These are phyloP conservation scores for Zoysia japonica DNA, from an alignment of 176 grass and related monocot species.

Conservation along the genomic window DNA sequence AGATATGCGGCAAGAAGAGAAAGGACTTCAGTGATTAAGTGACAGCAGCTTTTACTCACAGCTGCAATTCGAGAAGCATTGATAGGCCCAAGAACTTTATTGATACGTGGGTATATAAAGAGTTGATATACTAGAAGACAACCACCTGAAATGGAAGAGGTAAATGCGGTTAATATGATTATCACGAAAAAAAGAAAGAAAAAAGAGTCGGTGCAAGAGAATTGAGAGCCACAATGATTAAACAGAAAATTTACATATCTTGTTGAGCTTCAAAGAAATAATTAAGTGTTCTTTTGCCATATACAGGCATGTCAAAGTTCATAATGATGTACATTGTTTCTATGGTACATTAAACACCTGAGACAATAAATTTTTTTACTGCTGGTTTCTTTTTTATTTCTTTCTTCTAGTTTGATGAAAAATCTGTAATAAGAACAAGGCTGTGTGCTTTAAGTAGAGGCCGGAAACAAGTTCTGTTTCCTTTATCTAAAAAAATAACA, in stretches of 20 bases:
- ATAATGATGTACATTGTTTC: neutral
- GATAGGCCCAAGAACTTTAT: constrained; percentile 56
- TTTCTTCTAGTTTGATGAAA: too few relatives aligned
- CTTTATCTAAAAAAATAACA: neutral
- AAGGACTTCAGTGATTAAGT: neutral
- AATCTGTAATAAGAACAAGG: too few relatives aligned
- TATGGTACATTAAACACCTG: neutral
- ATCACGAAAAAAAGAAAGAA: neutral
- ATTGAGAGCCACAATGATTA: constrained; percentile 9
- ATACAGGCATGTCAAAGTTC: neutral
- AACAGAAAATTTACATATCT: neutral
- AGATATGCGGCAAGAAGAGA: constrained; percentile 24
- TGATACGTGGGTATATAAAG: constrained; percentile 59
- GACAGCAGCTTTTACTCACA: constrained; percentile 46
- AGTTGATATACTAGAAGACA: constrained; percentile 73
- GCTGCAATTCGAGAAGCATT: constrained; percentile 53
- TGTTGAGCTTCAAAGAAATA: neutral
- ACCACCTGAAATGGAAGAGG: constrained; percentile 51
- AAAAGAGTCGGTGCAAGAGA: neutral
- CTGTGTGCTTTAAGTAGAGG: too few relatives aligned
- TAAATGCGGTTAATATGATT: constrained; percentile 3
- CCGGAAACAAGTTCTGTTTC: too few relatives aligned
- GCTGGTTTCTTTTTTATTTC: too few relatives aligned
- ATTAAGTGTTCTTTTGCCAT: neutral
- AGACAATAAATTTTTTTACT: neutral